phyloP scores from a whole-genome alignment of 2,329 filamentous ascomycete genomes.

The Botrytis galanthina region DNA sequence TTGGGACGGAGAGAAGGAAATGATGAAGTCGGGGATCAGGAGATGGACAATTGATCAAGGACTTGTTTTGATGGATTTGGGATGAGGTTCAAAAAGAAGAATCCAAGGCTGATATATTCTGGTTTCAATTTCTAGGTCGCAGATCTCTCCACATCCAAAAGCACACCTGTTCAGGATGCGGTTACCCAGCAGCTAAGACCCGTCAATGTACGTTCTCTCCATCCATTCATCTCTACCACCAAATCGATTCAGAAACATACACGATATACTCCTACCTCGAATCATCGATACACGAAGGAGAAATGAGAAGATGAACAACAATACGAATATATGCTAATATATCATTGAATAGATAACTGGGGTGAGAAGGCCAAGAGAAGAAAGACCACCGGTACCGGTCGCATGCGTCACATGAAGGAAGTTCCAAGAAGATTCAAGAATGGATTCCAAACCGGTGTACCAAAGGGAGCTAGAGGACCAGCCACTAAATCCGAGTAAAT shows the following conservation, averaged over 20 bases:
- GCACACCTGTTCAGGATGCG: conserved; percentile 93
- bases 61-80: not conserved
- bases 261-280: not conserved
- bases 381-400: conserved; percentile 97
- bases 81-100: not conserved
- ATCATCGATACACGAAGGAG: conserved; percentile 23
- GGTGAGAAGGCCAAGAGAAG: conserved; percentile 99
- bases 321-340: conserved; percentile 67
- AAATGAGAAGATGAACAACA: conserved; percentile 48
- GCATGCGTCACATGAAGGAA: conserved; percentile 91
- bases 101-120: conserved; percentile 30
- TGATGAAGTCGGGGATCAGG: not conserved
- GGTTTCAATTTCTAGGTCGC: conserved; percentile 58
- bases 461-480: conserved; percentile 77
- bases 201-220: conserved; percentile 83
- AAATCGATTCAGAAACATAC: not conserved
- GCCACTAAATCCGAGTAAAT: conserved; percentile 39
- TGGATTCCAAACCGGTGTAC: conserved; percentile 88
- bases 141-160: conserved; percentile 99
- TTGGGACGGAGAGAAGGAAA: conserved; percentile 31
- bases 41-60: conserved; percentile 15
- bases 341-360: conserved; percentile 88
- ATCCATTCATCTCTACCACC: conserved; percentile 22
- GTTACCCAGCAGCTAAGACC: conserved; percentile 95
- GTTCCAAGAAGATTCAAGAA: conserved; percentile 95